phyloP scores from a whole-genome alignment of 1,284 basidiomycete species.

The Takashimella koratensis region DNA sequence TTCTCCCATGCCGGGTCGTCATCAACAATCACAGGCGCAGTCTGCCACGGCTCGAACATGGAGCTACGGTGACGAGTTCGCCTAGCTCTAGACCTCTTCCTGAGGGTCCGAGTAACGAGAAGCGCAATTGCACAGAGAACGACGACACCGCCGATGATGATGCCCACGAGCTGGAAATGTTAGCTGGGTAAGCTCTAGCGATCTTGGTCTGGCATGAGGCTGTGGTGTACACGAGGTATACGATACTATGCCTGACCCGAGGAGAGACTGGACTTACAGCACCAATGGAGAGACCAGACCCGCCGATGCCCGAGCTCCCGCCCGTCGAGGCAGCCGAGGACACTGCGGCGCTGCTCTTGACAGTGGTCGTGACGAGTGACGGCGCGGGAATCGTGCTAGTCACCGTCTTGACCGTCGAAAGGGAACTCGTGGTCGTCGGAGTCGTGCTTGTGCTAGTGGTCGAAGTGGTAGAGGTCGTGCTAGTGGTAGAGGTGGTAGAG shows the following conservation, averaged over 20 bases:
- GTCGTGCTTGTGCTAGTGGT: not conserved
- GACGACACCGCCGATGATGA: constrained; percentile 39
- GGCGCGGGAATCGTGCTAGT: not conserved
- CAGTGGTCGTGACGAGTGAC: not conserved
- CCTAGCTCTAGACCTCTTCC: constrained; percentile 30
- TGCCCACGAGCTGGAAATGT: constrained; percentile 42
- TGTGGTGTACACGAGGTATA: too few relatives aligned
- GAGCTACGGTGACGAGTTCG: constrained; percentile 33
- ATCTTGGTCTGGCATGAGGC: too few relatives aligned
- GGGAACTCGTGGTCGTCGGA: not conserved
- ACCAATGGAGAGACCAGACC: not conserved
- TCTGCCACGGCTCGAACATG: constrained; percentile 44
- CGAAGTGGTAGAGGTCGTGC: not conserved
- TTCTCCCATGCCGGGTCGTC: constrained; percentile 35
- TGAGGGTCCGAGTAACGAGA: constrained; percentile 28
- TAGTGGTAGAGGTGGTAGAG: not conserved
- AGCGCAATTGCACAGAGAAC: constrained; percentile 26
- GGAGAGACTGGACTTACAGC: not conserved
- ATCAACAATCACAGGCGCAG: constrained; percentile 28
- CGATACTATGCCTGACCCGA: not conserved
- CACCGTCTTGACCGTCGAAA: not conserved
- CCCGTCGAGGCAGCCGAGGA: not conserved
- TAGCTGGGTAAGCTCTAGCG: too few relatives aligned
- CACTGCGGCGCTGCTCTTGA: not conserved
- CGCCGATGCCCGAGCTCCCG: not conserved